phyloP scores from a whole-genome alignment of 768 basidiomycete genomes.

The Boletus rubescentipes region DNA sequence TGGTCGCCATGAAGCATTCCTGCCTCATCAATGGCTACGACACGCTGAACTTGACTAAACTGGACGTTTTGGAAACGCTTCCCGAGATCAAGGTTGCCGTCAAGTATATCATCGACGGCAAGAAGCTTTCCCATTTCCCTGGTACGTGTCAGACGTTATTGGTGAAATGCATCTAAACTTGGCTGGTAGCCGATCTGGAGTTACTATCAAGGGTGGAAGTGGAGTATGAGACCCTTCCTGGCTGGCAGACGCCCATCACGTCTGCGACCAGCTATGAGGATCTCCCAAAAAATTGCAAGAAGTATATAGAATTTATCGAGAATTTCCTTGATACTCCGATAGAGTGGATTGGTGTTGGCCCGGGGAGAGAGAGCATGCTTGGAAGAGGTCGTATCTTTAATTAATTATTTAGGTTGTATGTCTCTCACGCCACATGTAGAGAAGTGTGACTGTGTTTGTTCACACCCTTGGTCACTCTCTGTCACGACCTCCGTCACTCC shows the following conservation, averaged over 20 bases:
- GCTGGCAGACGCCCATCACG: constrained; percentile 84
- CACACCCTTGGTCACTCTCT: constrained; percentile 27
- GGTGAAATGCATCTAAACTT: background rate
- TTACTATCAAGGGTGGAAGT: constrained; percentile 78
- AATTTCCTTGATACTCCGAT: constrained; percentile 66
- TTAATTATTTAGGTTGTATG: constrained; percentile 3
- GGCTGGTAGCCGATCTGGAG: constrained; percentile 74
- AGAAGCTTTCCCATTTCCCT: constrained; percentile 82
- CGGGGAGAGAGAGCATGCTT: constrained; percentile 79
- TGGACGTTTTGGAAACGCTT: constrained; percentile 87
- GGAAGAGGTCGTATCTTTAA: constrained; percentile 25
- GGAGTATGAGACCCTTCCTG: constrained; percentile 83
- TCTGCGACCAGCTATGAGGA: constrained; percentile 60
- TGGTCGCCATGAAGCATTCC: constrained; percentile 93
- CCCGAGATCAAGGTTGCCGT: constrained; percentile 86
- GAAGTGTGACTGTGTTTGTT: constrained; percentile 24
- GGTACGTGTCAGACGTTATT: constrained; percentile 45
- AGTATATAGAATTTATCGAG: constrained; percentile 88
- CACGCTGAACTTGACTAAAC: constrained; percentile 89
- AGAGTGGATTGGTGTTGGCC: constrained; percentile 93
- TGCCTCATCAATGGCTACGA: constrained; percentile 96
- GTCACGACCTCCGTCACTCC: constrained; percentile 37
- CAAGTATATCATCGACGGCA: constrained; percentile 74
- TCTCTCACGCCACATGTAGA: constrained; percentile 27
- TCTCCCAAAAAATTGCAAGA: constrained; percentile 81